A percentile compares a stretch with the other conserved stretches of the same genome.
Evolutionary conservation across 768 basidiomycete species (phyloP).

Genomic region (Inosperma sp.): DNA sequence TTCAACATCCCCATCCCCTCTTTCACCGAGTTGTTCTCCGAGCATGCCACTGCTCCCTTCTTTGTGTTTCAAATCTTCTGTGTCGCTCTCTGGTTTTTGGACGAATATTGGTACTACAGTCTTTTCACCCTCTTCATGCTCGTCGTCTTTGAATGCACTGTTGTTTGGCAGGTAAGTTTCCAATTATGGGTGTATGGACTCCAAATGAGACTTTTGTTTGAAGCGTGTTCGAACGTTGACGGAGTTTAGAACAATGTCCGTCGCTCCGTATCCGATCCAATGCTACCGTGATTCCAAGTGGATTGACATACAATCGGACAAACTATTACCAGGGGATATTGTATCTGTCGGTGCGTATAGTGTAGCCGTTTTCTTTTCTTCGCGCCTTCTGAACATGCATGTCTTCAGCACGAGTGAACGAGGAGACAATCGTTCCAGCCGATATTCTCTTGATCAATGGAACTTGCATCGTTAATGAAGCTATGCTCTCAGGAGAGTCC

Average conservation of each 20-base stretch:
- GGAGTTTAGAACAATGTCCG: slow-evolving; percentile 96
- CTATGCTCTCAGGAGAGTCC: slow-evolving; percentile 98
- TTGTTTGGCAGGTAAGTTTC: slow-evolving; percentile 87
- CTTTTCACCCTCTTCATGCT: slow-evolving; percentile 99
- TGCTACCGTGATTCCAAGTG: slow-evolving; percentile 79
- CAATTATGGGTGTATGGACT: background rate
- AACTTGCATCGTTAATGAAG: slow-evolving; percentile 96
- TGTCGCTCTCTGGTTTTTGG: slow-evolving; percentile 94
- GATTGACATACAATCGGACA: slow-evolving; percentile 76
- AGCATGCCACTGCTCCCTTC: slow-evolving; percentile 98
- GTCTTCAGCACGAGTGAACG: slow-evolving; percentile 52
- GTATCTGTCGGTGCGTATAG: slow-evolving; percentile 61
- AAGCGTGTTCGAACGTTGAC: slow-evolving; percentile 90
- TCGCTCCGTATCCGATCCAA: slow-evolving; percentile 84
- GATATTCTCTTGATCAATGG: slow-evolving; percentile 92
- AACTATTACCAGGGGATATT: slow-evolving; percentile 88
- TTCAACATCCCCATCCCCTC: slow-evolving; percentile 97
- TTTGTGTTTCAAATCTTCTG: slow-evolving; percentile 99
- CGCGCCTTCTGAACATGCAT: slow-evolving; percentile 7
- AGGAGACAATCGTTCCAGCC: slow-evolving; percentile 87
- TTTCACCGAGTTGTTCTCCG: slow-evolving; percentile 85
- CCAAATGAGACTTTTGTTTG: slow-evolving; percentile 4
- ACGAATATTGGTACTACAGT: slow-evolving; percentile 99
- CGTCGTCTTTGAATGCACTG: slow-evolving; percentile 96
- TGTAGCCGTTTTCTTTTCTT: background rate